Evolutionary conservation across 2,329 filamentous ascomycete genomes (phyloP).

Genomic region (Botryotinia globosa): DNA sequence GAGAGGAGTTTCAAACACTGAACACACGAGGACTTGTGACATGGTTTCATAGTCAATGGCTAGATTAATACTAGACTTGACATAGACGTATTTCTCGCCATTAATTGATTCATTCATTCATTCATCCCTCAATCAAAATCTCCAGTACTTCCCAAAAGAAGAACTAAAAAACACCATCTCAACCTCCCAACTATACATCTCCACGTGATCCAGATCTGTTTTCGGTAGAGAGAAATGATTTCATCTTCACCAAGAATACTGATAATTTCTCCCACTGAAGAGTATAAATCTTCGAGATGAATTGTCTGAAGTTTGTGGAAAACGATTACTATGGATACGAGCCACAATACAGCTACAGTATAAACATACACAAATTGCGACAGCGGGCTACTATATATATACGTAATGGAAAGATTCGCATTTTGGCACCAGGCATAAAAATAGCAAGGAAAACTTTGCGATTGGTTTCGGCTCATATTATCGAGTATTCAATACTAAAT

Average conservation of each 20-base stretch:
- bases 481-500: neutral
- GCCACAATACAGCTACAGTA: neutral
- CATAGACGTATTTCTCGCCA: neutral
- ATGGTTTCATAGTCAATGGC: accelerated
- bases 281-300: neutral
- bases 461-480: neutral
- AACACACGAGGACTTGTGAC: neutral
- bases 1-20: neutral
- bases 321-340: neutral
- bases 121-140: neutral
- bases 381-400: neutral
- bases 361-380: neutral
- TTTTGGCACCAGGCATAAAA: neutral
- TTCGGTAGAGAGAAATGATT: neutral
- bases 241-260: neutral
- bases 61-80: neutral
- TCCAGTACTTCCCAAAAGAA: neutral
- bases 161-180: neutral
- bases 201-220: neutral
- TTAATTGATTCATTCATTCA: neutral
- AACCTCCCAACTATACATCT: neutral
- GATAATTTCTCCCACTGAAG: neutral
- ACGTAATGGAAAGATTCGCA: neutral
- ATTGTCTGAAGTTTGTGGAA: accelerated
- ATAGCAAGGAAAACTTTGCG: neutral